These are phyloP conservation scores for Bromus sterilis DNA, from an alignment of 176 grass and related monocot genomes.

Conservation along the genomic window DNA sequence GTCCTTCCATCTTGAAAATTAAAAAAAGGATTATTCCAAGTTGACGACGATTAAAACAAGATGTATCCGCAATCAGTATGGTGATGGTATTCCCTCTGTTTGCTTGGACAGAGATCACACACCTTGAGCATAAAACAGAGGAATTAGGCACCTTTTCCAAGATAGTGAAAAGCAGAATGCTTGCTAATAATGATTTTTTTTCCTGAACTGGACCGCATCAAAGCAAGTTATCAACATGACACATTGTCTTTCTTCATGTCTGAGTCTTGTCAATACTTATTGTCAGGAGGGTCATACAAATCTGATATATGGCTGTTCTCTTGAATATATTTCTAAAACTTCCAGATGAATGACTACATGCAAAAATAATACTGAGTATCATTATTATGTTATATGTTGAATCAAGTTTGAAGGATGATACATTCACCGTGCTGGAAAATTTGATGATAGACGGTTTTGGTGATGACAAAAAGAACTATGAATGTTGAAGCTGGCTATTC, in stretches of 20 bases:
- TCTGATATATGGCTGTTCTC: not conserved
- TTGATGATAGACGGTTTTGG: not conserved
- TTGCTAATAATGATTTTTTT: not conserved
- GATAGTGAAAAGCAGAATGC: not conserved
- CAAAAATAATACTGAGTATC: not conserved
- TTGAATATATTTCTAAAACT: not conserved
- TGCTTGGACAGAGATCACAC: not conserved
- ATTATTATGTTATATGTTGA: not conserved
- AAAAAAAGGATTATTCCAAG: not conserved
- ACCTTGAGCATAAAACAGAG: not conserved
- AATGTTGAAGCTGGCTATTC: conserved; percentile 8
- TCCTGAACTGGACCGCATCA: not conserved
- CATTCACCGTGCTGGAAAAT: not conserved
- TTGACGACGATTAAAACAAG: not conserved
- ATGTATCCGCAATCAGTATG: not conserved
- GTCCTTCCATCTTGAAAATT: not conserved
- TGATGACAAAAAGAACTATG: not conserved
- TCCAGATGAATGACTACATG: not conserved
- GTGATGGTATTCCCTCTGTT: not conserved
- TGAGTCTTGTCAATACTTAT: not conserved
- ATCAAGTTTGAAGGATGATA: not conserved
- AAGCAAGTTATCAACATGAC: not conserved
- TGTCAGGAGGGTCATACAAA: not conserved
- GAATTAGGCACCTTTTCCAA: not conserved
- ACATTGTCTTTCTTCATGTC: not conserved